Evolutionary conservation across 2,329 filamentous ascomycete genomes (phyloP).

Genomic region (Hyphodiscus sp.): DNA sequence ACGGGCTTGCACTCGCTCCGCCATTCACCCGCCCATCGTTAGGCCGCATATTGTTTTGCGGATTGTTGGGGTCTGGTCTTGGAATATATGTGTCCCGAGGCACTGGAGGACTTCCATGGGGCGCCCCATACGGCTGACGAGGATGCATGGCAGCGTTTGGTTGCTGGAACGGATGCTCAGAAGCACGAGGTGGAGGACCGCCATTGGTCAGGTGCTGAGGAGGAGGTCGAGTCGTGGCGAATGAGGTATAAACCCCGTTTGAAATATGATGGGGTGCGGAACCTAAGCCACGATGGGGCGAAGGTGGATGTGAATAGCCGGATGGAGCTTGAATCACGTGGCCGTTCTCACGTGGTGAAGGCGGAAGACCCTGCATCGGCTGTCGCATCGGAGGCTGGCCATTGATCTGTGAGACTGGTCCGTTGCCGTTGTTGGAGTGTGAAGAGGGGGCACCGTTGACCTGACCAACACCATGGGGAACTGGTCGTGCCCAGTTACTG

Average conservation of each 20-base stretch:
- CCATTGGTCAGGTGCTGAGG: conserved; percentile 31
- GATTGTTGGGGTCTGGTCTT: conserved; percentile 18
- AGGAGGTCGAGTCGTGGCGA: conserved; percentile 27
- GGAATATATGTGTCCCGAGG: conserved; percentile 28
- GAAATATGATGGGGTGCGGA: conserved; percentile 21
- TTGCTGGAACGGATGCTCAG: conserved; percentile 42
- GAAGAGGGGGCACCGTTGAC: conserved; percentile 38
- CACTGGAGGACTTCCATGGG: conserved; percentile 25
- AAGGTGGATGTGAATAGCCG: conserved; percentile 35
- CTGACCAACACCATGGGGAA: conserved; percentile 37
- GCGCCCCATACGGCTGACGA: conserved; percentile 32
- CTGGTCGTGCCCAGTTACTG: conserved; percentile 45
- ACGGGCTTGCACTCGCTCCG: conserved; percentile 73
- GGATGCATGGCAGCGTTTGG: conserved; percentile 38
- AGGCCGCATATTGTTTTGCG: conserved; percentile 27
- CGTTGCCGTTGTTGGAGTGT: conserved; percentile 28
- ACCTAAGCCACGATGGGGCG: conserved; percentile 20
- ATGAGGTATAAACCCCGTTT: conserved; percentile 25
- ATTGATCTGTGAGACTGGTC: conserved; percentile 17
- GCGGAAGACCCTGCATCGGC: conserved; percentile 25
- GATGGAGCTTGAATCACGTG: conserved; percentile 38
- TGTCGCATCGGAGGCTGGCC: conserved; percentile 20
- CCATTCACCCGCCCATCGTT: conserved; percentile 43
- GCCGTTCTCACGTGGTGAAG: conserved; percentile 39
- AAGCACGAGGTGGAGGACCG: conserved; percentile 34